phyloP scores from a whole-genome alignment of 768 basidiomycete genomes.

The Leucocoprinus sp. region DNA sequence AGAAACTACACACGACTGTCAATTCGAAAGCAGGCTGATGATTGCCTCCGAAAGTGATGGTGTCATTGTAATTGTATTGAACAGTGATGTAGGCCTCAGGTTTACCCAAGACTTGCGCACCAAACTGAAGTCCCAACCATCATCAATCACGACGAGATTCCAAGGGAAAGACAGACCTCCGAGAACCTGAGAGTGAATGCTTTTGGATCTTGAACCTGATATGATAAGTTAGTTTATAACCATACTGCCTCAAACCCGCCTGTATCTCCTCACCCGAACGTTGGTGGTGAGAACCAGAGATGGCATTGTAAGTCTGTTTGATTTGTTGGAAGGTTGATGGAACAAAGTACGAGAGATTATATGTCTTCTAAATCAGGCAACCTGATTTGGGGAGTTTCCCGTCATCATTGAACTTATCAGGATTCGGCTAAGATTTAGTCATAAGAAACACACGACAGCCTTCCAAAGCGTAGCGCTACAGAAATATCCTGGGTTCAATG shows the following conservation, averaged over 20 bases:
- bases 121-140: slow-evolving; percentile 29
- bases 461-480: too few species aligned
- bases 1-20: slow-evolving; percentile 37
- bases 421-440: too few species aligned
- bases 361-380: too few species aligned
- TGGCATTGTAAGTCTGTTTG: slow-evolving; percentile 25
- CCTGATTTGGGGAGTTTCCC: too few species aligned
- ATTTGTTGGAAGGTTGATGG: not conserved
- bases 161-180: slow-evolving; percentile 28
- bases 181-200: slow-evolving; percentile 46
- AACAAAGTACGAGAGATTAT: not conserved
- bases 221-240: not conserved
- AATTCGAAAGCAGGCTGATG: slow-evolving; percentile 62
- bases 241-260: not conserved
- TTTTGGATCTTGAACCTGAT: slow-evolving; percentile 30
- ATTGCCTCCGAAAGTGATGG: slow-evolving; percentile 50
- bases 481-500: too few species aligned
- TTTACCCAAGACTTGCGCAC: slow-evolving; percentile 45
- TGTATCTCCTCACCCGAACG: slow-evolving; percentile 25
- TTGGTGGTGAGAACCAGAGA: slow-evolving; percentile 35
- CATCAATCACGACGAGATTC: not conserved
- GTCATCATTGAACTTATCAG: too few species aligned
- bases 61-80: slow-evolving; percentile 48
- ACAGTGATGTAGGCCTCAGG: slow-evolving; percentile 48
- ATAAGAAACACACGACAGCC: too few species aligned